These are phyloP conservation scores for Tylopilus sp. DNA, from an alignment of 1,284 basidiomycete species.

Conservation along the genomic window DNA sequence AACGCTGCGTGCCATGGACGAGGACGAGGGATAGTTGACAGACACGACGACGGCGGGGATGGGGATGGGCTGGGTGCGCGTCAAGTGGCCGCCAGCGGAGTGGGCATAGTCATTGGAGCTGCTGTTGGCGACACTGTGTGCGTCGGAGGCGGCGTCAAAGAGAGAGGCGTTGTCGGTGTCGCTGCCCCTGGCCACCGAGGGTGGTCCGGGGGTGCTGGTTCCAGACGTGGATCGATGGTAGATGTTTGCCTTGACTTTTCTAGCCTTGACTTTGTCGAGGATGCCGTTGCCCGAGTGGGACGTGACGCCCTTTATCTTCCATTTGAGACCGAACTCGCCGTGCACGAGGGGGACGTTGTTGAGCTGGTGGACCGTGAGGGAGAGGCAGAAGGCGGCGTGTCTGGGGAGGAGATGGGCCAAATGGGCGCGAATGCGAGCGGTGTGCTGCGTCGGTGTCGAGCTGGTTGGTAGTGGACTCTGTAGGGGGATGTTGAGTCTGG, in stretches of 20 bases:
- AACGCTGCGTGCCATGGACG: conserved; percentile 15
- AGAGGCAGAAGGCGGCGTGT: conserved; percentile 60
- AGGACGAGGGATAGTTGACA: conserved; percentile 15
- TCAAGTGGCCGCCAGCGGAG: neutral
- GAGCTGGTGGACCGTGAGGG: conserved; percentile 67
- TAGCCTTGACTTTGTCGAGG: conserved; percentile 37
- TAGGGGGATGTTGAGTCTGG: conserved; percentile 7
- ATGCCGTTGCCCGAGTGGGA: conserved; percentile 38
- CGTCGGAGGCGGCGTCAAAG: conserved; percentile 27
- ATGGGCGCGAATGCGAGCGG: conserved; percentile 27
- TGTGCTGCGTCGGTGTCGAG: neutral
- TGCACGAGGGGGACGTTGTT: conserved; percentile 71
- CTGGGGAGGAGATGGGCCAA: conserved; percentile 31
- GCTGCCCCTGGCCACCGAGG: conserved; percentile 11
- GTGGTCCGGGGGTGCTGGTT: neutral
- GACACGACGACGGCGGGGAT: conserved; percentile 39
- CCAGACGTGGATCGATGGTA: conserved; percentile 20
- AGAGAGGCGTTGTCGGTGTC: conserved; percentile 32
- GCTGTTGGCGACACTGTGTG: conserved; percentile 28
- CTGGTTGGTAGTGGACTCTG: conserved; percentile 3
- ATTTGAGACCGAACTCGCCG: conserved; percentile 71
- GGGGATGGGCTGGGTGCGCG: neutral
- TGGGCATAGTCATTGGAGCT: conserved; percentile 22
- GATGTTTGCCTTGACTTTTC: conserved; percentile 35
- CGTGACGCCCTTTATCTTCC: conserved; percentile 71